A percentile compares a stretch with the other conserved stretches of the same genome.
These are phyloP conservation scores for Bassia scoparia DNA, from an alignment of 148 eudicot species.

Conservation along the genomic window DNA sequence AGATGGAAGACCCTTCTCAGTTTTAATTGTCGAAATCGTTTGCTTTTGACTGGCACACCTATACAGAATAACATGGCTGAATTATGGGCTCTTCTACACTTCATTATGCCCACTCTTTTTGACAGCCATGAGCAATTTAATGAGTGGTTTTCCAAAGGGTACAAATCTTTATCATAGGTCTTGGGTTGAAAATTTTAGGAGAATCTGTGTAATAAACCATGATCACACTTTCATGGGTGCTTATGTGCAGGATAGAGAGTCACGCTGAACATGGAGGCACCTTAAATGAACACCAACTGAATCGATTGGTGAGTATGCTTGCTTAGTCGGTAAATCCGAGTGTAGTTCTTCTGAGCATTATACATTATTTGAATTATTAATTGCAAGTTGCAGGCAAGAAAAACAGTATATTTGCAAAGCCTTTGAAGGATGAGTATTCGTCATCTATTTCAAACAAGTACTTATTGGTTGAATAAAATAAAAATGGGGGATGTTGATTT, in stretches of 20 bases:
- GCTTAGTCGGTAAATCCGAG: background rate
- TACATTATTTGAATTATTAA: background rate
- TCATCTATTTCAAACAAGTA: background rate
- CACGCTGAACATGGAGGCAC: conserved; percentile 99
- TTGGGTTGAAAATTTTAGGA: background rate
- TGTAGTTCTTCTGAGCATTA: background rate
- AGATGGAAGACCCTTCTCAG: conserved; percentile 98
- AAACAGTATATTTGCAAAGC: background rate
- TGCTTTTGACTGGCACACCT: conserved; percentile 96
- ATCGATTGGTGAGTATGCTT: conserved; percentile 72
- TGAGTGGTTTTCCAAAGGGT: conserved; percentile 99
- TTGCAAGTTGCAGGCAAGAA: background rate
- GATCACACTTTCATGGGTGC: conserved; percentile 21
- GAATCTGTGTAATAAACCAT: background rate
- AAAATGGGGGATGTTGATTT: too few species aligned
- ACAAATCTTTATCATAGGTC: conserved; percentile 26
- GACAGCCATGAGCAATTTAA: conserved; percentile 98
- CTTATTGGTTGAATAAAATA: too few species aligned
- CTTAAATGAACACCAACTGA: conserved; percentile 95
- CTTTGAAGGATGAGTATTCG: background rate
- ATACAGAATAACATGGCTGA: conserved; percentile 99
- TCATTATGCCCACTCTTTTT: conserved; percentile 96
- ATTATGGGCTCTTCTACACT: conserved; percentile 94
- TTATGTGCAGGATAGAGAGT: conserved; percentile 77
- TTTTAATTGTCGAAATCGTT: conserved; percentile 93